These are phyloP conservation scores for Cenchrus fungigraminus DNA, from an alignment of 176 grass and related monocot genomes.

Conservation along the genomic window DNA sequence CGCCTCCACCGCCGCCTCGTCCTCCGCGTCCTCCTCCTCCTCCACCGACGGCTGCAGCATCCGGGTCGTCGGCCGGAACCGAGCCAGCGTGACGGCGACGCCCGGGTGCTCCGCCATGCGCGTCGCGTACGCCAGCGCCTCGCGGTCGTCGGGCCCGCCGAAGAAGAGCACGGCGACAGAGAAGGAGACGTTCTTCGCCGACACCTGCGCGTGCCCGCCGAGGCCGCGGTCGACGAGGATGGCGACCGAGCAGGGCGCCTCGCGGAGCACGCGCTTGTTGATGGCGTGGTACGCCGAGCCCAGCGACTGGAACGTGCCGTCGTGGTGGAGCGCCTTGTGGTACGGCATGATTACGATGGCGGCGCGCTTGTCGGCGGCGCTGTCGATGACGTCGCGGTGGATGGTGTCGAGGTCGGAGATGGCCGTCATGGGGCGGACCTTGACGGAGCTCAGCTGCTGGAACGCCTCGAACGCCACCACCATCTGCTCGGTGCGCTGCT, in stretches of 20 bases:
- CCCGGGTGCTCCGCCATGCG: slow-evolving; percentile 76
- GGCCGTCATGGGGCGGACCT: slow-evolving; percentile 72
- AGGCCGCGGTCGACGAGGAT: slow-evolving; percentile 87
- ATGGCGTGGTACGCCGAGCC: slow-evolving; percentile 61
- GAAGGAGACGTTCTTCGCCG: slow-evolving; percentile 61
- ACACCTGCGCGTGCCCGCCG: slow-evolving; percentile 67
- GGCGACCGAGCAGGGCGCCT: slow-evolving; percentile 73
- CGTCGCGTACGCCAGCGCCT: slow-evolving; percentile 67
- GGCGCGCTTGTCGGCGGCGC: slow-evolving; percentile 56
- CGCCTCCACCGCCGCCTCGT: slow-evolving; percentile 48
- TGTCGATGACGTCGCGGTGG: slow-evolving; percentile 76
- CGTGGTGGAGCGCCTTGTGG: slow-evolving; percentile 65
- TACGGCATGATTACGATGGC: slow-evolving; percentile 75
- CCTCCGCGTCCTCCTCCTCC: neutral
- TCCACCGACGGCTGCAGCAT: neutral
- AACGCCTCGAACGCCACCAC: slow-evolving; percentile 88
- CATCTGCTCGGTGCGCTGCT: slow-evolving; percentile 47
- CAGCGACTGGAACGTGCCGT: slow-evolving; percentile 65
- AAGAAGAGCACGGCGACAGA: slow-evolving; percentile 67
- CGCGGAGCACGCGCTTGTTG: slow-evolving; percentile 72
- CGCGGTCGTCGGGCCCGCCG: slow-evolving; percentile 74
- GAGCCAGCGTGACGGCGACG: slow-evolving; percentile 8
- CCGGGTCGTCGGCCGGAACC: slow-evolving; percentile 34
- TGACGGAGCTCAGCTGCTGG: slow-evolving; percentile 71
- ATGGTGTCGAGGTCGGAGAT: slow-evolving; percentile 78